phyloP scores from a whole-genome alignment of 352 stramenopile species.

The Globisporangium echinulatum region DNA sequence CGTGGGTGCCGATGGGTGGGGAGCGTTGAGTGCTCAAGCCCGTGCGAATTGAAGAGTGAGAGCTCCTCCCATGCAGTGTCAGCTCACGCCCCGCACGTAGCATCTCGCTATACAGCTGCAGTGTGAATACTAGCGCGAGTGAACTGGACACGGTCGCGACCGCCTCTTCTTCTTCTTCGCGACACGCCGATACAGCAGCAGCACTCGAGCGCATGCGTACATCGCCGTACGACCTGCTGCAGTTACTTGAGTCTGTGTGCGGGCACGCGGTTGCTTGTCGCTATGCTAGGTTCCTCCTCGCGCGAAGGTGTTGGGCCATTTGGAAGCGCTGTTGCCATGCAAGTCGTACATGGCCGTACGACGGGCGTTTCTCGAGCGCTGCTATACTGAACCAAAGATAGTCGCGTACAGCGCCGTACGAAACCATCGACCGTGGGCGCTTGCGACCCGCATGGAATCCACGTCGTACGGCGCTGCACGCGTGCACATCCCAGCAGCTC shows the following conservation, averaged over 20 bases:
- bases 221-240: constrained; percentile 1
- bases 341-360: constrained; percentile 2
- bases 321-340: too few relatives aligned
- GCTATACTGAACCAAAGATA: neutral
- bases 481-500: neutral
- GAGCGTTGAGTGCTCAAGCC: neutral
- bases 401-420: constrained; percentile 1
- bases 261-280: neutral
- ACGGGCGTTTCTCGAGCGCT: neutral
- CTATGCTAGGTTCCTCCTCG: too few relatives aligned
- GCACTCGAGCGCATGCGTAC: neutral
- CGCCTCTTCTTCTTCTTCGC: too few relatives aligned
- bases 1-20: neutral
- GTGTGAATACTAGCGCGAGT: too few relatives aligned
- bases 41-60: neutral
- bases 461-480: constrained; percentile 3
- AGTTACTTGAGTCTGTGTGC: too few relatives aligned
- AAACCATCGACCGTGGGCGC: neutral
- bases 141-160: too few relatives aligned
- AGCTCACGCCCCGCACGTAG: neutral
- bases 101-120: neutral
- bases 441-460: neutral
- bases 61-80: neutral
- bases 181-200: too few relatives aligned
- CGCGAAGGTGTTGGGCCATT: too few relatives aligned